Conservation (phyloP, 441 rosid species). For the Capsella rubella region DNA sequence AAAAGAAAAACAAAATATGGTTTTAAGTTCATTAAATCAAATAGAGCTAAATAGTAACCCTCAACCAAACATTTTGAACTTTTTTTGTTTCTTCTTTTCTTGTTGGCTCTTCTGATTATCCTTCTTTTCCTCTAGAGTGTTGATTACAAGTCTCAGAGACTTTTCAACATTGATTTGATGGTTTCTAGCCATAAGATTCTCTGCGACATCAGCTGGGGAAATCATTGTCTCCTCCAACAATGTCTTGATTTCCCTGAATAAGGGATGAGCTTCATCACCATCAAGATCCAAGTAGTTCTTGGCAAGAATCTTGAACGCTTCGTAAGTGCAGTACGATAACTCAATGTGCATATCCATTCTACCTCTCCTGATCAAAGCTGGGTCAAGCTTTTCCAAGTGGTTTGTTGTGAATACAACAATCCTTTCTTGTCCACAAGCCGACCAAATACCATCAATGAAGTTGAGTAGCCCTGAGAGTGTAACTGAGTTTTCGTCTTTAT, state of each 20-base stretch:
- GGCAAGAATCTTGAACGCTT: slow-evolving; percentile 70
- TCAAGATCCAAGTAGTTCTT: slow-evolving; percentile 64
- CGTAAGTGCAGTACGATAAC: slow-evolving; percentile 69
- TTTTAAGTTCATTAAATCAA: background rate
- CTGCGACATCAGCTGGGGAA: slow-evolving; percentile 82
- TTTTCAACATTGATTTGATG: slow-evolving; percentile 49
- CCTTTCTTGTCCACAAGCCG: slow-evolving; percentile 80
- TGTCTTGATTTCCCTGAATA: slow-evolving; percentile 44
- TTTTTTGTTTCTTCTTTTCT: slow-evolving; percentile 12
- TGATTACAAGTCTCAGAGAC: slow-evolving; percentile 56
- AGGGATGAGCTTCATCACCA: slow-evolving; percentile 26
- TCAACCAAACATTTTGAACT: slow-evolving; percentile 24
- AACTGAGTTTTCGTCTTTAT: slow-evolving; percentile 56
- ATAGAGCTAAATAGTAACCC: background rate
- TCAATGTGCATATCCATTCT: slow-evolving; percentile 84
- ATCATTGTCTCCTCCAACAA: slow-evolving; percentile 56
- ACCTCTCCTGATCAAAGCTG: slow-evolving; percentile 76
- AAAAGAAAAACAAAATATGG: background rate
- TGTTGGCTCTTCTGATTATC: slow-evolving; percentile 6
- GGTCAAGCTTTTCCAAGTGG: slow-evolving; percentile 71
- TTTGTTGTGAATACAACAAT: slow-evolving; percentile 75
- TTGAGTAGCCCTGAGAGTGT: slow-evolving; percentile 77
- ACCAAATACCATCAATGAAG: slow-evolving; percentile 86
- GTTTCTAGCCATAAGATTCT: slow-evolving; percentile 72
- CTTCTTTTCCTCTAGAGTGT: slow-evolving; percentile 50